phyloP scores from a whole-genome alignment of 441 rosid genomes.

The Jatropha podagrica region DNA sequence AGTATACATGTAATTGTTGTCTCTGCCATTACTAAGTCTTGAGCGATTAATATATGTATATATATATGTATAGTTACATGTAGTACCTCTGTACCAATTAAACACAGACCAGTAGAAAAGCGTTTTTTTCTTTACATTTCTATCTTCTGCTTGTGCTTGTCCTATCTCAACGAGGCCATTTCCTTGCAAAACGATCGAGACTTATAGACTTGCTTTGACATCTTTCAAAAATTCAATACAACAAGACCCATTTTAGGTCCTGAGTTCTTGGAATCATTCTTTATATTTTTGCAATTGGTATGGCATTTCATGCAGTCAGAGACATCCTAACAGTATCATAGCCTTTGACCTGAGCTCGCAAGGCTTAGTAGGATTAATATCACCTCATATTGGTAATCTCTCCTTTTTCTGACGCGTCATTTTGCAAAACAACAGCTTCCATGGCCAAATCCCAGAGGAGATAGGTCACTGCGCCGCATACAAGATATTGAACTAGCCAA shows the following conservation, averaged over 20 bases:
- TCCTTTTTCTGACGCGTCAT: neutral
- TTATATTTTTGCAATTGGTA: neutral
- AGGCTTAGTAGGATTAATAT: neutral
- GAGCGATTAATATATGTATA: too few species aligned
- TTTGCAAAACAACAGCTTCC: neutral
- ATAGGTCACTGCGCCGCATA: neutral
- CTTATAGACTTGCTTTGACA: neutral
- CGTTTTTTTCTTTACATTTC: too few species aligned
- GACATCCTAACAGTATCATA: neutral
- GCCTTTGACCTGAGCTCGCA: neutral
- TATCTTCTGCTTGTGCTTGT: too few species aligned
- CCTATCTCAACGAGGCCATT: neutral
- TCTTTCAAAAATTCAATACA: too few species aligned
- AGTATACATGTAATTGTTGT: too few species aligned
- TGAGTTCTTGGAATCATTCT: constrained; percentile 4
- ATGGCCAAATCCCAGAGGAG: neutral
- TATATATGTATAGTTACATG: too few species aligned
- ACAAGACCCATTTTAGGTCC: too few species aligned
- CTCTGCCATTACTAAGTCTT: too few species aligned
- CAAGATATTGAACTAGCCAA: neutral
- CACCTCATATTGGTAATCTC: neutral
- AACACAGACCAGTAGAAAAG: too few species aligned
- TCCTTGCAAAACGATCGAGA: neutral
- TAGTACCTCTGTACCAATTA: too few species aligned
- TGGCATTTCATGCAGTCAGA: neutral